phyloP scores from a whole-genome alignment of 805 yeast species.

The Candida sanyiensis region DNA sequence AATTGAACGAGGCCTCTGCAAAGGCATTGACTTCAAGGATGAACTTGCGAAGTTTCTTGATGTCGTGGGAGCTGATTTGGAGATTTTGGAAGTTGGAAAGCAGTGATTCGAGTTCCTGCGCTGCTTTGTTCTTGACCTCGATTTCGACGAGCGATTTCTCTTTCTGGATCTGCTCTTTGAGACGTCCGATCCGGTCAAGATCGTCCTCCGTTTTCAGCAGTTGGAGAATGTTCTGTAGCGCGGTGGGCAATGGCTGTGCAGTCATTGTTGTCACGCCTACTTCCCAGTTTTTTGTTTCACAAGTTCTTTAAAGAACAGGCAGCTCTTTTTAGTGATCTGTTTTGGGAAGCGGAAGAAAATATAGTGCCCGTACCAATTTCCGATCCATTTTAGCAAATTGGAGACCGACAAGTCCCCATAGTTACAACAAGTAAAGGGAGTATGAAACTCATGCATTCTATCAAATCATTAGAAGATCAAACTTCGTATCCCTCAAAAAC shows the following conservation, averaged over 20 bases:
- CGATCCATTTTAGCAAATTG: too few relatives aligned
- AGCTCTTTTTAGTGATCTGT: too few relatives aligned
- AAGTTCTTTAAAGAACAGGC: too few relatives aligned
- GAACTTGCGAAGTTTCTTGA: slow-evolving; percentile 43
- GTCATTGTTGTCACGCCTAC: too few relatives aligned
- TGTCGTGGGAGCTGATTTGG: slow-evolving; percentile 37
- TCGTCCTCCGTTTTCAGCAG: slow-evolving; percentile 41
- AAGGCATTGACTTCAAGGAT: slow-evolving; percentile 41
- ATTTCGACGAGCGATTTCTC: slow-evolving; percentile 74
- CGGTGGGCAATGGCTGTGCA: slow-evolving; percentile 12
- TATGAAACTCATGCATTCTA: too few relatives aligned
- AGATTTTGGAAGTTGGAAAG: slow-evolving; percentile 37
- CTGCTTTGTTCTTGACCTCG: slow-evolving; percentile 31
- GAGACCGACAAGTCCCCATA: too few relatives aligned
- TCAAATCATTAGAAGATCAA: too few relatives aligned
- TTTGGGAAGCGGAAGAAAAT: too few relatives aligned
- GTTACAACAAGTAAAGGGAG: too few relatives aligned
- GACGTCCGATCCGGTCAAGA: slow-evolving; percentile 43
- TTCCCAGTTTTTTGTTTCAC: too few relatives aligned
- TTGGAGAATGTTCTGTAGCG: slow-evolving; percentile 28
- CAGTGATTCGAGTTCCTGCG: slow-evolving; percentile 52
- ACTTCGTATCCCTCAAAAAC: neutral
- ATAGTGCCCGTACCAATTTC: too few relatives aligned
- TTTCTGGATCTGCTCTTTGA: slow-evolving; percentile 51
- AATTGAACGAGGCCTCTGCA: slow-evolving; percentile 49